These are phyloP conservation scores for Penicillium sp. DNA, from an alignment of 2,329 filamentous ascomycete species.

Conservation along the genomic window DNA sequence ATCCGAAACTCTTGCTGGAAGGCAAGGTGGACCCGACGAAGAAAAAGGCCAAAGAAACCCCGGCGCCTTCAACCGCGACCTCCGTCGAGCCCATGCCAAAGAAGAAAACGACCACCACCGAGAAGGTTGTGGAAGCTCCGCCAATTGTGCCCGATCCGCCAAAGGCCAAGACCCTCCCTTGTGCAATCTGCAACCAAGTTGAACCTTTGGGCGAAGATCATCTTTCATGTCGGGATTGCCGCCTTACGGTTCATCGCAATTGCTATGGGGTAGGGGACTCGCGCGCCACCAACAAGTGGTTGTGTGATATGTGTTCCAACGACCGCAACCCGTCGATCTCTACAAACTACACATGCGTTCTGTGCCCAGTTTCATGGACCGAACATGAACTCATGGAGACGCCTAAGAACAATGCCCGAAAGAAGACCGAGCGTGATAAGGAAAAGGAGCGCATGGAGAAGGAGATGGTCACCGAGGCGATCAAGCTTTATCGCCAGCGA, in stretches of 20 bases:
- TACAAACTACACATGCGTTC: constrained; percentile 89
- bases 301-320: constrained; percentile 93
- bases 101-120: constrained; percentile 56
- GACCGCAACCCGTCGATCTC: constrained; percentile 90
- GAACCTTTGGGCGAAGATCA: constrained; percentile 71
- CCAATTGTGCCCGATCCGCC: constrained; percentile 74
- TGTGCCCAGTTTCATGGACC: constrained; percentile 81
- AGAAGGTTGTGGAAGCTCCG: constrained; percentile 57
- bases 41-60: constrained; percentile 58
- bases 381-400: constrained; percentile 81
- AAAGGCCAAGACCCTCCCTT: constrained; percentile 74
- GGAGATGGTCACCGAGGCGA: constrained; percentile 75
- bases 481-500: constrained; percentile 76
- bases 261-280: constrained; percentile 84
- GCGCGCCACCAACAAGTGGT: constrained; percentile 75
- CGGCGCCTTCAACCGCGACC: constrained; percentile 46
- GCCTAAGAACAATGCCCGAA: constrained; percentile 74
- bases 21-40: constrained; percentile 52
- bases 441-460: constrained; percentile 85
- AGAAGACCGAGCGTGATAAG: constrained; percentile 88
- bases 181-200: constrained; percentile 75
- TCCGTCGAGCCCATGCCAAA: constrained; percentile 54
- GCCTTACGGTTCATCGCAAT: constrained; percentile 82
- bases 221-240: constrained; percentile 80
- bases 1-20: constrained; percentile 33